A percentile compares a stretch with the other conserved stretches of the same genome.
Conservation (phyloP, 2,329 filamentous ascomycete species). For the Hypoxylon sp. region DNA sequence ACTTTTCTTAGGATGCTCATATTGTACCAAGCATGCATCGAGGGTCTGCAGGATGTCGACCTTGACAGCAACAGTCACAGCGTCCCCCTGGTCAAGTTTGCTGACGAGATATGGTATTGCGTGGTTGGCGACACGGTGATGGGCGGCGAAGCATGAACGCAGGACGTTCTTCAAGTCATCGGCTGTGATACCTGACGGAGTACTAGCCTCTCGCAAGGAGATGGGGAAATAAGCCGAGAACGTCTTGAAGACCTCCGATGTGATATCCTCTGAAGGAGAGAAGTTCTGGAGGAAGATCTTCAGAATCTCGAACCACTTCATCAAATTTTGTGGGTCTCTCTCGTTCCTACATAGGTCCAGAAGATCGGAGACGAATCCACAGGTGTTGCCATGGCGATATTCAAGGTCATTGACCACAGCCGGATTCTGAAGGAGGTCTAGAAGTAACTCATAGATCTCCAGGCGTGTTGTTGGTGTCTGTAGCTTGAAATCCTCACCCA, state of each 20-base stretch:
- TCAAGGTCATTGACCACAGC: constrained; percentile 60
- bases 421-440: constrained; percentile 58
- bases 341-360: constrained; percentile 66
- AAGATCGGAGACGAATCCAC: constrained; percentile 63
- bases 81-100: constrained; percentile 70
- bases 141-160: constrained; percentile 66
- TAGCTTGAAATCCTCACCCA: constrained; percentile 69
- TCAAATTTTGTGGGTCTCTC: constrained; percentile 68
- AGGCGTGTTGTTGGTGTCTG: constrained; percentile 65
- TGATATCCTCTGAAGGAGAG: constrained; percentile 59
- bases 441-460: constrained; percentile 64
- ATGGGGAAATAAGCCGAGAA: constrained; percentile 74
- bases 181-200: constrained; percentile 64
- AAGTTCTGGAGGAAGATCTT: constrained; percentile 60
- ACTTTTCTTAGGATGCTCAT: constrained; percentile 60
- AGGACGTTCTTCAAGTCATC: constrained; percentile 67
- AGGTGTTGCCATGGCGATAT: constrained; percentile 58
- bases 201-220: constrained; percentile 65
- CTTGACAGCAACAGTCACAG: constrained; percentile 70
- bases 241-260: constrained; percentile 64
- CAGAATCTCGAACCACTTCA: constrained; percentile 68
- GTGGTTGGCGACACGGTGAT: constrained; percentile 59
- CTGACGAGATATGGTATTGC: constrained; percentile 67
- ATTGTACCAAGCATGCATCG: constrained; percentile 64
- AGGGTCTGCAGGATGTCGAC: constrained; percentile 70